Evolutionary conservation across 2,329 filamentous ascomycete genomes (phyloP), one percentile per base, ranked within the genome.

Genomic region (Ophiostoma quercus): DNA sequence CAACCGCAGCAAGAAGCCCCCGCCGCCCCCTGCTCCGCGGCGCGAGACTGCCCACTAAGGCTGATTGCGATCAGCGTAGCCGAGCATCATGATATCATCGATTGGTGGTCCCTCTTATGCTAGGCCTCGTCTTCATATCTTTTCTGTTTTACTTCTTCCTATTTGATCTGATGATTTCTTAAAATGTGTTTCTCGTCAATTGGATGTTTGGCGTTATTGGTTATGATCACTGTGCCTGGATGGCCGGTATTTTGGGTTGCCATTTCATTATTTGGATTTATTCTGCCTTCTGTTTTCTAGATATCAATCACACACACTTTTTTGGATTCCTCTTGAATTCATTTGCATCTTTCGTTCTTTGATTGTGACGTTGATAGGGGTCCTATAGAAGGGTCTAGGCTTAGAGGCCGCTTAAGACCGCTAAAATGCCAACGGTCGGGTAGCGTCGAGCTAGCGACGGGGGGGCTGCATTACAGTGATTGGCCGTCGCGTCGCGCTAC

Each of bases 1-100:
- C 2, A 82, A 79, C 75, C 77, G 80, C 41, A 76, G 80, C 70
- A 86, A 86, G 81, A 87, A 87, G 79, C 83, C 85, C 2, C 79
- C 84, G 9, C 84, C 83, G 2, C 82, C 85, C 72, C 82, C 84
- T 14, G 79, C 78, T 19, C 70, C 70, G 11, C 71, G 71, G 16
- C 71, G 71, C 19, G 71, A 65, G 32, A 65, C 62, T 5, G 32
- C 32, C 34, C 32, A 65, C 62, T 65, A 41, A 34, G 60, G 32
- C 25, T 62, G 22, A 32, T 32, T 62, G 57, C 6, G 57, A 34
- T 57, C 51, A 25, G 57, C 57, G 25, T 25, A 34, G 32, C 51
- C 22, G 25, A 62, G 12, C 63, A 34, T 43, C 8, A 51, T 16
- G 25, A 37, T 62, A 68, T 22, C 67, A 57, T 12, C n/a, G 51